Conservation (phyloP, 768 basidiomycete species). For the Dentipellis sp. region DNA sequence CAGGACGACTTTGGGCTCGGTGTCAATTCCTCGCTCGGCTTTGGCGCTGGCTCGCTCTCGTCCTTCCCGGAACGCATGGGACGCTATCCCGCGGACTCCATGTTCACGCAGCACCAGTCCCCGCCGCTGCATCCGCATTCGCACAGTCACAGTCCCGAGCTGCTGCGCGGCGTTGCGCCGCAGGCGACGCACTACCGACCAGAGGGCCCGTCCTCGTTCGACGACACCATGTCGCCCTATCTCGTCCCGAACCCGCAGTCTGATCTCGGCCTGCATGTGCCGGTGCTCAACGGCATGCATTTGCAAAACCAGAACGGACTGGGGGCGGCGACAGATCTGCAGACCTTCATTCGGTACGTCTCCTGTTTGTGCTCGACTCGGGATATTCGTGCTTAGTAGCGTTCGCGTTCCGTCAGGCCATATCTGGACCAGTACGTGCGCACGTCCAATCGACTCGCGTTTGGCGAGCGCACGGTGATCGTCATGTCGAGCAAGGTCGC, state of each 20-base stretch:
- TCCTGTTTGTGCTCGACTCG: not conserved
- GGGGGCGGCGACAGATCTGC: conserved; percentile 61
- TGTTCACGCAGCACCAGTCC: conserved; percentile 38
- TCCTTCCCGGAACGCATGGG: conserved; percentile 43
- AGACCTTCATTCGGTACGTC: conserved; percentile 69
- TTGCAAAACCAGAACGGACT: conserved; percentile 36
- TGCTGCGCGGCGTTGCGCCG: conserved; percentile 61
- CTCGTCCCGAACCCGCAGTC: conserved; percentile 39
- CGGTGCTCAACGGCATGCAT: conserved; percentile 52
- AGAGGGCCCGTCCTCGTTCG: conserved; percentile 44
- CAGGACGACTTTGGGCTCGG: conserved; percentile 50
- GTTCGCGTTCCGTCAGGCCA: conserved; percentile 40
- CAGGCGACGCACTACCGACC: conserved; percentile 60
- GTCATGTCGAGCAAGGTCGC: conserved; percentile 98
- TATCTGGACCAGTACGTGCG: conserved; percentile 81
- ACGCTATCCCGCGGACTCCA: conserved; percentile 45
- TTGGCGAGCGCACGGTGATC: conserved; percentile 89
- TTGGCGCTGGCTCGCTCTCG: conserved; percentile 30
- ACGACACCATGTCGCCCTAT: conserved; percentile 47
- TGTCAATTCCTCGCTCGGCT: conserved; percentile 37
- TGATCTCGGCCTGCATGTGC: conserved; percentile 55
- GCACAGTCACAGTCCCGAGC: conserved; percentile 41
- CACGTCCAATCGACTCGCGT: conserved; percentile 76
- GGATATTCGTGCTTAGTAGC: not conserved
- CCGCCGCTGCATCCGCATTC: conserved; percentile 30